A percentile compares a stretch with the other conserved stretches of the same genome.
Evolutionary conservation across 768 basidiomycete species (phyloP).

Genomic region (Sutorius australiensis): DNA sequence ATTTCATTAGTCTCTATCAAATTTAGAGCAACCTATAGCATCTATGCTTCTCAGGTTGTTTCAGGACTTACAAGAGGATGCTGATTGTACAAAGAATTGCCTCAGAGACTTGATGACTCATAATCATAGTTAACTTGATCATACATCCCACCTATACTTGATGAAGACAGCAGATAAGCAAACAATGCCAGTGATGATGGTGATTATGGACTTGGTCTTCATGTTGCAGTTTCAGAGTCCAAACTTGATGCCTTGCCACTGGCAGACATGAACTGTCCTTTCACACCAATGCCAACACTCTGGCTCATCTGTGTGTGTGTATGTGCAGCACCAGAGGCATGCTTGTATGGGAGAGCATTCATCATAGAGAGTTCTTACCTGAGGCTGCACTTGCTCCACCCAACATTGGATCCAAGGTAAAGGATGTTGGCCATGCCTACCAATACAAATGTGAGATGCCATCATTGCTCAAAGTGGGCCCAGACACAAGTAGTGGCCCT

Average conservation of each 20-base stretch:
- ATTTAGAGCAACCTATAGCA: no score
- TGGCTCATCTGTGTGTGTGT: slow-evolving; percentile 12
- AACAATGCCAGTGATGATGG: slow-evolving; percentile 12
- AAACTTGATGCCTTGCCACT: slow-evolving; percentile 13
- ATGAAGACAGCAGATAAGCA: slow-evolving; percentile 14
- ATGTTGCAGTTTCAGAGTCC: slow-evolving; percentile 4
- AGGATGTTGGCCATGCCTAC: slow-evolving; percentile 33
- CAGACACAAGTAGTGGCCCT: slow-evolving; percentile 16
- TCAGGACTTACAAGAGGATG: slow-evolving; percentile 14
- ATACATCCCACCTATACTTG: slow-evolving; percentile 17
- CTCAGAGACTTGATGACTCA: slow-evolving; percentile 15
- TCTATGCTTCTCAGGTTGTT: no score
- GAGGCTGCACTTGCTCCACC: slow-evolving; percentile 32
- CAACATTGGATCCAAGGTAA: slow-evolving; percentile 30
- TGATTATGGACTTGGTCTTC: slow-evolving; percentile 15
- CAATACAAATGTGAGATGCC: slow-evolving; percentile 21
- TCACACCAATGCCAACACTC: slow-evolving; percentile 1
- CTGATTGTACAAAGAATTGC: slow-evolving; percentile 18
- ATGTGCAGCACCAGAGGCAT: slow-evolving; percentile 5
- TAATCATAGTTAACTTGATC: slow-evolving; percentile 24
- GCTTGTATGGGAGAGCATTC: slow-evolving; percentile 9
- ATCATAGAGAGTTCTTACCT: slow-evolving; percentile 26
- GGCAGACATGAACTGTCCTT: slow-evolving; percentile 21
- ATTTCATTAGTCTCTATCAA: no score
- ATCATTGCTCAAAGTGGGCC: slow-evolving; percentile 16